Evolutionary conservation across 805 yeast species (phyloP).

Genomic region (Ogataea populi-albae): DNA sequence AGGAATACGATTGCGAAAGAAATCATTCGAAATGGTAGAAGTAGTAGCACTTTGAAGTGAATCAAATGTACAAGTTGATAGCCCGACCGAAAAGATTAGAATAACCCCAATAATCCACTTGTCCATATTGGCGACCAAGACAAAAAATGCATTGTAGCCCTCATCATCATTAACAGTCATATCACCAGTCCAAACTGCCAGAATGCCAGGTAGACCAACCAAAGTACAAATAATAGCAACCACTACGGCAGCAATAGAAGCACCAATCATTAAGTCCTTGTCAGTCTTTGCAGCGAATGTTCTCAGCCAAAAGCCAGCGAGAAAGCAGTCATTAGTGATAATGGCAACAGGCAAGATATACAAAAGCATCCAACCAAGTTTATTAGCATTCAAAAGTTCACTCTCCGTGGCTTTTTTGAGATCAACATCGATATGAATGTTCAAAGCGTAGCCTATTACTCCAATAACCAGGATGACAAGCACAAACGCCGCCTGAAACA

Average conservation of each 20-base stretch:
- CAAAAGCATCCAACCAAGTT: constrained; percentile 84
- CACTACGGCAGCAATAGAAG: constrained; percentile 69
- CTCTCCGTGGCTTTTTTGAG: constrained; percentile 59
- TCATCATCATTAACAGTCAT: constrained; percentile 48
- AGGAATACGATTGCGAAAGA: constrained; percentile 77
- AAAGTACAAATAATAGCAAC: constrained; percentile 62
- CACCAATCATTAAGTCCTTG: constrained; percentile 71
- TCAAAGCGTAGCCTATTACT: constrained; percentile 73
- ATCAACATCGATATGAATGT: constrained; percentile 60
- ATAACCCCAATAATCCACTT: constrained; percentile 85
- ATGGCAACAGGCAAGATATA: constrained; percentile 85
- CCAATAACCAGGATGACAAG: constrained; percentile 65
- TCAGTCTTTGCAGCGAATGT: constrained; percentile 85
- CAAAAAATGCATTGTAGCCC: constrained; percentile 69
- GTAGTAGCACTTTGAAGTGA: constrained; percentile 86
- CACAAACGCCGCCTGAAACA: constrained; percentile 77
- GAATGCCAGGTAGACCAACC: constrained; percentile 78
- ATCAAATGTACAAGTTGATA: constrained; percentile 88
- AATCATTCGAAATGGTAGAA: constrained; percentile 84
- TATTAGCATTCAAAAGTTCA: constrained; percentile 61
- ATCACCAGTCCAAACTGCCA: constrained; percentile 89
- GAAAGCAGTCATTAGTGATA: constrained; percentile 83
- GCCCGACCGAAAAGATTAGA: constrained; percentile 64
- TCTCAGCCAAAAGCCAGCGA: constrained; percentile 92
- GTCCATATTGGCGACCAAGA: constrained; percentile 69